Evolutionary conservation across 1,284 basidiomycete species (phyloP).

Genomic region (Vanrija sp.): DNA sequence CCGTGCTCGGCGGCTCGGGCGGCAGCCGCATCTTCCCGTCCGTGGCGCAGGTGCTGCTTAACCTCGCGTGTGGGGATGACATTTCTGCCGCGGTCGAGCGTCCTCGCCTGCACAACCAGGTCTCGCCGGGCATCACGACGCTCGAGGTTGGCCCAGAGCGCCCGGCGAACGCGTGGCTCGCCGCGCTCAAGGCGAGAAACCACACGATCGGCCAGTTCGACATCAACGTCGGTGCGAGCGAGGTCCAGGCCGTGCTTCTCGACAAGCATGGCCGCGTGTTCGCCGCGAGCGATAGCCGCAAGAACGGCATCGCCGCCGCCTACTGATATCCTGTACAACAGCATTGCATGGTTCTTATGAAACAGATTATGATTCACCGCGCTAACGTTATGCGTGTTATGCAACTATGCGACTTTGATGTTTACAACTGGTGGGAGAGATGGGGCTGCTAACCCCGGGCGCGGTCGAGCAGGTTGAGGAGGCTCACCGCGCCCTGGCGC

Average conservation of each 20-base stretch:
- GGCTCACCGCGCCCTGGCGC: slow-evolving; percentile 17
- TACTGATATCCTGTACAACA: slow-evolving; percentile 27
- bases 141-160: slow-evolving; percentile 57
- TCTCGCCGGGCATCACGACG: slow-evolving; percentile 65
- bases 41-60: slow-evolving; percentile 74
- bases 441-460: neutral
- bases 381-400: neutral
- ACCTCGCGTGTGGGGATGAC: slow-evolving; percentile 77
- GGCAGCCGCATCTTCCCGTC: slow-evolving; percentile 80
- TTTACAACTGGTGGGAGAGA: neutral
- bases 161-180: slow-evolving; percentile 57
- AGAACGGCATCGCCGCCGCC: slow-evolving; percentile 46
- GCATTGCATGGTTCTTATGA: neutral
- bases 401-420: neutral
- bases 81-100: slow-evolving; percentile 74
- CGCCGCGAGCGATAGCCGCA: slow-evolving; percentile 42
- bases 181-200: slow-evolving; percentile 59
- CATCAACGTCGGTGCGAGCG: slow-evolving; percentile 44
- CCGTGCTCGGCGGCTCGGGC: slow-evolving; percentile 77
- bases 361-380: neutral
- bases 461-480: slow-evolving; percentile 34
- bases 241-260: slow-evolving; percentile 63
- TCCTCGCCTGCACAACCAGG: slow-evolving; percentile 86
- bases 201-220: slow-evolving; percentile 63
- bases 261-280: slow-evolving; percentile 51